Evolutionary conservation across 345 rosid species (phyloP).

Genomic region (Linum lewisii): DNA sequence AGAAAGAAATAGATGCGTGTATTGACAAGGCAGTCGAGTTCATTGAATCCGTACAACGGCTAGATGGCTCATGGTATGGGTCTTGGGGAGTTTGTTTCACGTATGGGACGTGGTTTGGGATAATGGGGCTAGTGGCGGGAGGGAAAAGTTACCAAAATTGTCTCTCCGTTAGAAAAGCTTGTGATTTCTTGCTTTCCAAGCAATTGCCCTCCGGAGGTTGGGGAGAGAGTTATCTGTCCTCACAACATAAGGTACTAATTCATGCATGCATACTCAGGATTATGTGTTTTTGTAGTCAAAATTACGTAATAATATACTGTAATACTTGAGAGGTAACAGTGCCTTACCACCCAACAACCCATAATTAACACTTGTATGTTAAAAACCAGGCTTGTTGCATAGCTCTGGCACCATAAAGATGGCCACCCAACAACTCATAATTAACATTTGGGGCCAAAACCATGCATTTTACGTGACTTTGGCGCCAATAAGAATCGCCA

Average conservation of each 20-base stretch:
- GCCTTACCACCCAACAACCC: too few relatives aligned
- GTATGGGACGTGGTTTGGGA: conserved; percentile 74
- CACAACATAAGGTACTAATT: conserved; percentile 51
- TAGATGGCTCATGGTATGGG: conserved; percentile 76
- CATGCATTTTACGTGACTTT: too few relatives aligned
- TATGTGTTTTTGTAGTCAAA: too few relatives aligned
- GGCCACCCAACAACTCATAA: too few relatives aligned
- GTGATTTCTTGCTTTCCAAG: conserved; percentile 45
- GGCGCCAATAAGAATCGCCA: too few relatives aligned
- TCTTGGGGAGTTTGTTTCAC: conserved; percentile 80
- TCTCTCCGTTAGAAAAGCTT: conserved; percentile 36
- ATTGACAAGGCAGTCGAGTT: conserved; percentile 36
- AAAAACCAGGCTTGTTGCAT: too few relatives aligned
- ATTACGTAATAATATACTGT: too few relatives aligned
- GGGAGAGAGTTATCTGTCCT: conserved; percentile 71
- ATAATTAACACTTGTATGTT: too few relatives aligned
- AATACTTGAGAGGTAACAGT: too few relatives aligned
- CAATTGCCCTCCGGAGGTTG: conserved; percentile 54
- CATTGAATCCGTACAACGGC: conserved; percentile 37
- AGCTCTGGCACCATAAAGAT: too few relatives aligned
- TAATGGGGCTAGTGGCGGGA: conserved; percentile 40
- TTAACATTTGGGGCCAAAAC: too few relatives aligned
- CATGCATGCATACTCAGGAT: too few relatives aligned
- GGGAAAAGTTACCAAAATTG: conserved; percentile 33
- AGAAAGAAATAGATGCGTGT: conserved; percentile 30